Conservation (phyloP, 1,284 basidiomycete genomes). For the Malassezia restricta region DNA sequence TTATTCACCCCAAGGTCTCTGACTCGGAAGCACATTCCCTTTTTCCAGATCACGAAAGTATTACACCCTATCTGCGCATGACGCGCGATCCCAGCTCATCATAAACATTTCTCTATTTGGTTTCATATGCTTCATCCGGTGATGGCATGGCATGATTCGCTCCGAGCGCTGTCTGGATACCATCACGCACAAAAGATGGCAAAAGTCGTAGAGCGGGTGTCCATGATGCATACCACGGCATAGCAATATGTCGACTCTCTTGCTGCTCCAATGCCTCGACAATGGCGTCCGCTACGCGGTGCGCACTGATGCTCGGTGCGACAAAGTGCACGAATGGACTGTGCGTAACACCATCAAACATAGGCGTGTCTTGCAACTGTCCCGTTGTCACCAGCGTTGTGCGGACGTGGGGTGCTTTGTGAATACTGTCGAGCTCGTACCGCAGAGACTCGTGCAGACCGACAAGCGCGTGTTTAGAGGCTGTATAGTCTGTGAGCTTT, state of each 20-base stretch:
- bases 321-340: slow-evolving; percentile 25
- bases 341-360: slow-evolving; percentile 25
- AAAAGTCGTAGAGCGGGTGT: slow-evolving; percentile 23
- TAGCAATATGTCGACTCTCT: slow-evolving; percentile 22
- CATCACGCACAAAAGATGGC: slow-evolving; percentile 18
- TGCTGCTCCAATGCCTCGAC: slow-evolving; percentile 20
- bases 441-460: slow-evolving; percentile 41
- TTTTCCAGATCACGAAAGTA: slow-evolving; percentile 57
- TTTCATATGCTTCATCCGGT: background rate
- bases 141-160: slow-evolving; percentile 12
- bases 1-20: slow-evolving; percentile 76
- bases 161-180: slow-evolving; percentile 3
- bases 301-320: slow-evolving; percentile 22
- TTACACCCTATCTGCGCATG: slow-evolving; percentile 52
- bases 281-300: slow-evolving; percentile 21
- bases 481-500: slow-evolving; percentile 54
- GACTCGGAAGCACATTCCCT: slow-evolving; percentile 78
- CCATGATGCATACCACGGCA: slow-evolving; percentile 34
- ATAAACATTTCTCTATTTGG: background rate
- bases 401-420: slow-evolving; percentile 18
- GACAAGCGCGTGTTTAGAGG: slow-evolving; percentile 42
- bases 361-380: slow-evolving; percentile 25
- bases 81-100: slow-evolving; percentile 39
- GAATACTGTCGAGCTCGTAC: slow-evolving; percentile 35
- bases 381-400: slow-evolving; percentile 36